Conservation (phyloP, 2,329 filamentous ascomycete species). For the Orbilia oligospora region DNA sequence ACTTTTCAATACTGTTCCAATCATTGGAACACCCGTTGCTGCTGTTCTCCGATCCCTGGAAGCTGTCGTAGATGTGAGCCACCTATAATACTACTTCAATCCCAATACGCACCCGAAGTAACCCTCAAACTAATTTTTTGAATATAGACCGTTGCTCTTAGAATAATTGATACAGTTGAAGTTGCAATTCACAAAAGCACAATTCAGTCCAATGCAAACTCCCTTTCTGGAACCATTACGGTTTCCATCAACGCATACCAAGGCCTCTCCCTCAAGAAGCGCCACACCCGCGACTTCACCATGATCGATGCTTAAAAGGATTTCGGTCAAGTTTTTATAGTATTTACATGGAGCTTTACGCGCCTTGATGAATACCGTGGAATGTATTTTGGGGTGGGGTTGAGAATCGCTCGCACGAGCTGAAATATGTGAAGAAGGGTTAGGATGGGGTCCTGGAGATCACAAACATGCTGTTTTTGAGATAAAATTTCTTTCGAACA, state of each 20-base stretch:
- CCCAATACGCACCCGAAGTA: too few species aligned
- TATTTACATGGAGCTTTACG: too few species aligned
- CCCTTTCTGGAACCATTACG: neutral
- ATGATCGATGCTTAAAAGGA: neutral
- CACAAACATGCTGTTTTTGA: too few species aligned
- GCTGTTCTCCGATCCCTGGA: conserved; percentile 64
- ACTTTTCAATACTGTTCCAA: conserved; percentile 63
- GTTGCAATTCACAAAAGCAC: neutral
- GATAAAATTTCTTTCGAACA: too few species aligned
- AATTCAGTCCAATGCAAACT: neutral
- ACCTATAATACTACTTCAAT: too few species aligned
- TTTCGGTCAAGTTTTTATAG: neutral
- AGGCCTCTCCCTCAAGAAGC: conserved; percentile 1
- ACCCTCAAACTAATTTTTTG: neutral
- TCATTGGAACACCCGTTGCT: conserved; percentile 65
- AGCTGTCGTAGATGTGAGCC: conserved; percentile 64
- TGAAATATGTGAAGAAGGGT: too few species aligned
- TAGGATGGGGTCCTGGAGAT: too few species aligned
- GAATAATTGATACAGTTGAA: conserved; percentile 2
- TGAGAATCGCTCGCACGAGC: too few species aligned
- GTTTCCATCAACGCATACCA: conserved; percentile 15
- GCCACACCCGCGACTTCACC: conserved; percentile 22
- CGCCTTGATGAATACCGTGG: too few species aligned
- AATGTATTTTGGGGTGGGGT: too few species aligned
- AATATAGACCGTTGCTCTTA: conserved; percentile 31